phyloP scores from a whole-genome alignment of 2,329 filamentous ascomycete genomes.

The Cercospora berteroae region DNA sequence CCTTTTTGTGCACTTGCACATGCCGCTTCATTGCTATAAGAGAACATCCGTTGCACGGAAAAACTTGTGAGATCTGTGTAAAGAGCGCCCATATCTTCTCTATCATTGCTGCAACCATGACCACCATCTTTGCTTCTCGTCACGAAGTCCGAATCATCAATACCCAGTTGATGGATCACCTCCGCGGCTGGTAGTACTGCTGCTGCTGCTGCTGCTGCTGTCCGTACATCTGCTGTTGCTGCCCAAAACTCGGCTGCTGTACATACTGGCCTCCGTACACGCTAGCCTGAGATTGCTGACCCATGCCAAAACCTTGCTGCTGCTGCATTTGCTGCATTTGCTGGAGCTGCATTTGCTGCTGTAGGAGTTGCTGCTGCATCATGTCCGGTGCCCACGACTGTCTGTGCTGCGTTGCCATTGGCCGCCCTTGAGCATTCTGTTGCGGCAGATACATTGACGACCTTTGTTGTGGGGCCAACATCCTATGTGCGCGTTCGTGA shows the following conservation, averaged over 20 bases:
- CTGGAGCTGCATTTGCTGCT: constrained; percentile 12
- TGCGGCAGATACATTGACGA: constrained; percentile 1
- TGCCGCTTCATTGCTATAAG: not conserved
- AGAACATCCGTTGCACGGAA: not conserved
- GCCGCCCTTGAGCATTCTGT: constrained; percentile 8
- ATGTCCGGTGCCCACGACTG: constrained; percentile 14
- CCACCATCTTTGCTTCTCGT: not conserved
- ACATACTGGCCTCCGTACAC: constrained; percentile 24
- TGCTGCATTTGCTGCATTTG: constrained; percentile 17
- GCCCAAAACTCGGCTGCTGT: constrained; percentile 16
- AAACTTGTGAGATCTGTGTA: not conserved
- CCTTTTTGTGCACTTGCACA: not conserved
- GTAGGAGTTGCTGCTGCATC: constrained; percentile 18
- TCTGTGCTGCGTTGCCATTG: constrained; percentile 7
- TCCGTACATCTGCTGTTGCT: constrained; percentile 7
- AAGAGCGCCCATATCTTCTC: not conserved
- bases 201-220: constrained; percentile 11
- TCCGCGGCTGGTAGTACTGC: constrained; percentile 6
- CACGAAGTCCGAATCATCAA: not conserved
- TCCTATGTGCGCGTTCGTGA: constrained; percentile 19
- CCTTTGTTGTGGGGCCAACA: constrained; percentile 6
- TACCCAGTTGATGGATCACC: not conserved
- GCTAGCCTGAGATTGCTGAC: constrained; percentile 12
- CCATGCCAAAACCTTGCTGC: constrained; percentile 1
- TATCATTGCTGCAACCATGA: not conserved